Evolutionary conservation across 768 basidiomycete genomes (phyloP).

Genomic region (Strobilomyces confusus): DNA sequence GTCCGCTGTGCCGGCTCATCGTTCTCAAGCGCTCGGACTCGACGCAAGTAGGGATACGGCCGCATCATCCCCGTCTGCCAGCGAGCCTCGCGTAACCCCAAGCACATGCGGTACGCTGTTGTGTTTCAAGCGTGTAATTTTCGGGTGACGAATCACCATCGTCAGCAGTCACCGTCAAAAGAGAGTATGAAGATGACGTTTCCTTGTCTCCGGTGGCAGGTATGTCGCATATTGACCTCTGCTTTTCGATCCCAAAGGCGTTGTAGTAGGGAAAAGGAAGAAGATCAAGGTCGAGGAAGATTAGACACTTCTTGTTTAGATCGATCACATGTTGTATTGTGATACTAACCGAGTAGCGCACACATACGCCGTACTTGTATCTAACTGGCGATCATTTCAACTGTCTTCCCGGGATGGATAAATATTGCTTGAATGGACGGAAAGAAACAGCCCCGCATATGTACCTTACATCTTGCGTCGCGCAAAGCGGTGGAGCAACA

Average conservation of each 20-base stretch:
- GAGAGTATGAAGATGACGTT: conserved; percentile 14
- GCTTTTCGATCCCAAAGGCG: background rate
- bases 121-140: background rate
- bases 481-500: too few species aligned
- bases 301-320: background rate
- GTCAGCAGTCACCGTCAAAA: background rate
- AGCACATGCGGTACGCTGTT: background rate
- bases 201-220: background rate
- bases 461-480: background rate
- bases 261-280: conserved; percentile 5
- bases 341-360: background rate
- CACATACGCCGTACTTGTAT: background rate
- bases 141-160: background rate
- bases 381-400: background rate
- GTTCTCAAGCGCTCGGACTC: background rate
- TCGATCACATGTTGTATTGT: background rate
- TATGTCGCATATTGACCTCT: background rate
- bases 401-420: background rate
- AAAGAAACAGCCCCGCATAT: background rate
- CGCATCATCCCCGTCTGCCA: background rate
- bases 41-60: background rate
- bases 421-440: background rate
- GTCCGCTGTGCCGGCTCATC: background rate
- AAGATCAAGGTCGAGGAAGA: conserved; percentile 18
- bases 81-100: background rate